These are phyloP conservation scores for Setomelanomma holmii DNA, from an alignment of 2,329 filamentous ascomycete species.

Conservation along the genomic window DNA sequence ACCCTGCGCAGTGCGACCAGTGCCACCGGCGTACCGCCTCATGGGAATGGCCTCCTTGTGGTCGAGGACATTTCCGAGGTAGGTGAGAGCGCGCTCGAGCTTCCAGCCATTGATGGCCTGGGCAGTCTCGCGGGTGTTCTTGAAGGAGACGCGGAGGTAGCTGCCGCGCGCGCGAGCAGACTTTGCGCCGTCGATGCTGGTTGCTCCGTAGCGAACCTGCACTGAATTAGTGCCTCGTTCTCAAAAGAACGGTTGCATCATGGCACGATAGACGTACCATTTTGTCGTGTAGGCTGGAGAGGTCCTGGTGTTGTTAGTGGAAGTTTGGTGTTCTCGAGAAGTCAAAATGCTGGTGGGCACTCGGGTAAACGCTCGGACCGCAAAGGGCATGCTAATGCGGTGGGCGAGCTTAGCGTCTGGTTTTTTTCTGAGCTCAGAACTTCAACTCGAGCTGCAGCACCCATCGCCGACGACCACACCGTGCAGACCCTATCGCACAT, in stretches of 20 bases:
- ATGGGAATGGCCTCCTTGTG: conserved; percentile 98
- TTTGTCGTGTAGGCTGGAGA: conserved; percentile 39
- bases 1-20: conserved; percentile 97
- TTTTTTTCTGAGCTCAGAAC: conserved; percentile 25
- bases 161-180: conserved; percentile 97
- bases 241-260: conserved; percentile 14
- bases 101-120: conserved; percentile 99
- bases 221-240: conserved; percentile 34
- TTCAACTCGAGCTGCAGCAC: conserved; percentile 19
- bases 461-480: conserved; percentile 16
- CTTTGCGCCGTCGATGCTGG: conserved; percentile 53
- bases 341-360: conserved; percentile 33
- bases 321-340: conserved; percentile 26
- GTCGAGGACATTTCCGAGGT: conserved; percentile 97
- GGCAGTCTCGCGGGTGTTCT: conserved; percentile 99
- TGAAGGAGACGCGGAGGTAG: conserved; percentile 99
- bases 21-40: conserved; percentile 96
- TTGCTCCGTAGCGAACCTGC: conserved; percentile 50
- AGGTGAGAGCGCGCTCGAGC: conserved; percentile 89
- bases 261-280: conserved; percentile 47
- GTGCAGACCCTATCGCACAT: neutral
- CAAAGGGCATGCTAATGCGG: neutral
- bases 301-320: conserved; percentile 46
- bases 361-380: conserved; percentile 30
- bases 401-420: conserved; percentile 7